These are phyloP conservation scores for Salix purpurea DNA, from an alignment of 345 rosid genomes.

Conservation along the genomic window DNA sequence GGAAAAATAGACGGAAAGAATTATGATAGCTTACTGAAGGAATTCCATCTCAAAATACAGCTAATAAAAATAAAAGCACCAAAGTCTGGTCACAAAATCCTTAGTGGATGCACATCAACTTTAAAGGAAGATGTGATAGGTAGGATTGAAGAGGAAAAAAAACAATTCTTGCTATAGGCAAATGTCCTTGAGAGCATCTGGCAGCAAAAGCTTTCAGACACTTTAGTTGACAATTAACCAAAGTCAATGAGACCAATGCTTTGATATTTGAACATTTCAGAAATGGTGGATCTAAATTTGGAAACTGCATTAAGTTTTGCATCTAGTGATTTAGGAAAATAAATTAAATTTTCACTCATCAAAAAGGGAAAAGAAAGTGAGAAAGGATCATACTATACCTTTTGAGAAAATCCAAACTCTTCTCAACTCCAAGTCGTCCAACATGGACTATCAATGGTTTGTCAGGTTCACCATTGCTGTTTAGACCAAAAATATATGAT, in stretches of 20 bases:
- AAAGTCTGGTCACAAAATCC: neutral
- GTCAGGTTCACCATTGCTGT: constrained; percentile 87
- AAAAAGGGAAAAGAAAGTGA: neutral
- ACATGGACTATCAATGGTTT: constrained; percentile 88
- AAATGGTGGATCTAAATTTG: neutral
- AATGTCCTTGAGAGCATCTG: neutral
- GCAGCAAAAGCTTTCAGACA: neutral
- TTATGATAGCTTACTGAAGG: neutral
- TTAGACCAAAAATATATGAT: constrained; percentile 13
- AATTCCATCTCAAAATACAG: neutral
- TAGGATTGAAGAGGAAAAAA: neutral
- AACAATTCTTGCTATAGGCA: neutral
- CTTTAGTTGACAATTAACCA: neutral
- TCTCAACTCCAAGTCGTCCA: constrained; percentile 93
- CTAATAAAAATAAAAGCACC: neutral
- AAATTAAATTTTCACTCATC: neutral
- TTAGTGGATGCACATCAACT: neutral
- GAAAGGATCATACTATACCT: constrained; percentile 34
- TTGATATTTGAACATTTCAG: neutral
- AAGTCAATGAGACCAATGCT: neutral
- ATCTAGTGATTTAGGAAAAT: neutral
- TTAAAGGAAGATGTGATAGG: neutral
- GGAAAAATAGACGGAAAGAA: neutral
- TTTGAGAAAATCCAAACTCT: constrained; percentile 91
- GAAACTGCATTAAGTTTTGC: neutral